These are phyloP conservation scores for Periconia sp. DNA, from an alignment of 2,329 filamentous ascomycete genomes.

Conservation along the genomic window DNA sequence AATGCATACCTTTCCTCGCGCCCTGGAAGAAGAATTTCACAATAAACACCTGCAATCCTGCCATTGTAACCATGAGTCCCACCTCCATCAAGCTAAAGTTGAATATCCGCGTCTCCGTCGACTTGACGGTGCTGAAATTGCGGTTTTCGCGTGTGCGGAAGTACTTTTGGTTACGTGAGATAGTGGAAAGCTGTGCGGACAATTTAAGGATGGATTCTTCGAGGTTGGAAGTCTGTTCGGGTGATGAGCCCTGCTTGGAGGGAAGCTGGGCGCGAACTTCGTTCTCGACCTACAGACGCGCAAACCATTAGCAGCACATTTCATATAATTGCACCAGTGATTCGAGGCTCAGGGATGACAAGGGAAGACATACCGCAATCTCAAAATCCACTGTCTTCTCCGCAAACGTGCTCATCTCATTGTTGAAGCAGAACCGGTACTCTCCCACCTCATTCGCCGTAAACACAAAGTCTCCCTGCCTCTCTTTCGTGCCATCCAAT, in stretches of 20 bases:
- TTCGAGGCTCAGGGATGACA: no score
- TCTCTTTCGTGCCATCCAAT: constrained; percentile 85
- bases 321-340: no score
- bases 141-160: constrained; percentile 98
- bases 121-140: constrained; percentile 97
- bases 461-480: constrained; percentile 98
- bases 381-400: constrained; percentile 99
- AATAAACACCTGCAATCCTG: constrained; percentile 93
- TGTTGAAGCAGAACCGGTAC: constrained; percentile 98
- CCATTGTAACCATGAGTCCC: constrained; percentile 91
- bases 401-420: constrained; percentile 96
- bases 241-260: constrained; percentile 83
- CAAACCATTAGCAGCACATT: constrained; percentile 52
- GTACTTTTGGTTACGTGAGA: constrained; percentile 97
- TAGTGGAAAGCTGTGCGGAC: constrained; percentile 89
- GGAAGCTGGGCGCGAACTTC: constrained; percentile 84
- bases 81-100: constrained; percentile 97
- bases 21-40: constrained; percentile 99
- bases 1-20: constrained; percentile 63
- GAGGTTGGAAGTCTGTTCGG: constrained; percentile 85
- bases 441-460: constrained; percentile 87
- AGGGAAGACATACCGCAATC: constrained; percentile 72
- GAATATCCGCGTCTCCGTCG: constrained; percentile 93
- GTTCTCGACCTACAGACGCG: constrained; percentile 76
- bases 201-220: constrained; percentile 97